Evolutionary conservation across 495 filamentous ascomycete genomes (phyloP), one percentile per base, ranked within the genome.

Genomic region (Filosporella fistucella): DNA sequence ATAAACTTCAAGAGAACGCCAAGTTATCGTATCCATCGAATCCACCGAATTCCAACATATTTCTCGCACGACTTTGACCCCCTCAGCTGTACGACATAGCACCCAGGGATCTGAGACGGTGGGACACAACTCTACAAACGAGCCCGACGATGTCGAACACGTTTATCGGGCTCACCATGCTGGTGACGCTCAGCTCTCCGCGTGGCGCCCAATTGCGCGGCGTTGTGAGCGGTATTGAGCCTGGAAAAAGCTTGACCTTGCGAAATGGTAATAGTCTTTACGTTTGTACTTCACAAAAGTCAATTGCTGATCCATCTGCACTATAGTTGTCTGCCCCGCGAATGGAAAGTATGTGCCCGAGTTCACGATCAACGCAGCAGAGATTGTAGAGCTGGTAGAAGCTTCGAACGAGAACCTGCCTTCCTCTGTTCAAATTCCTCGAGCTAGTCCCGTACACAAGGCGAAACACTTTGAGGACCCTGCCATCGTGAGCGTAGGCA

Each of bases 81-180:
- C n/a, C n/a, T n/a, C n/a, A n/a, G n/a, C n/a, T n/a, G n/a, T n/a
- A n/a, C n/a, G n/a, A n/a, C n/a, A n/a, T n/a, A 30, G 8, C 28
- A 30, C 28, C 28, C 28, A 30, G 28, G n/a, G n/a, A 16, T 20
- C 22, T 48, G 21, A 41, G 22, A 24, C 24, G 22, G 26, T 37
- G 32, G 39, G 25, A 36, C 36, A 21, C 7, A 29, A 32, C 45
- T 26, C 23, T n/a, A n/a, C n/a, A n/a, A n/a, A n/a, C n/a, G 33
- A 5, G 20, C 14, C 22, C 10, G 43, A 47, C 34, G 17, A 59
- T 59, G 56, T 55, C 56, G 46, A 54, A 59, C 50, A 74, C 84
- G 54, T 91, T 93, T 63, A 82, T 90, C 51, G 89, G 89, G 25
- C 76, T 88, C 59, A 80, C 82, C 48, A 86, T 95, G 62, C 63